phyloP scores from a whole-genome alignment of 345 rosid genomes.

The Heritiera littoralis region DNA sequence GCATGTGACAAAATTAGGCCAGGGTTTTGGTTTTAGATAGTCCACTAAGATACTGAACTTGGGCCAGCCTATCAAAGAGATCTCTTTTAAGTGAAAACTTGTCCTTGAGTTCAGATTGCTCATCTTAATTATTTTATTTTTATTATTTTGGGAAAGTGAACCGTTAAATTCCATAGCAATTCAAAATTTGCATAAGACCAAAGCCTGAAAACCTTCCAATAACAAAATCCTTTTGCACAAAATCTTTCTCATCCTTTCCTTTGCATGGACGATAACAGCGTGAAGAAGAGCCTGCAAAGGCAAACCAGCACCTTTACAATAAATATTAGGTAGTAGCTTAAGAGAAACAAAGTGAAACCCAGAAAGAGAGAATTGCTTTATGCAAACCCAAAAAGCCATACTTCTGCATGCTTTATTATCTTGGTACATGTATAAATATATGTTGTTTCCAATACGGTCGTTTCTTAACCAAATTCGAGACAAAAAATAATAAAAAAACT shows the following conservation, averaged over 20 bases:
- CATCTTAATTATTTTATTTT: too few species aligned
- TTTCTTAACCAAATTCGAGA: neutral
- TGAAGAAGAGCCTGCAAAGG: neutral
- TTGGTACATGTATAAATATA: neutral
- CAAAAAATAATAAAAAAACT: neutral
- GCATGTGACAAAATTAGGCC: too few species aligned
- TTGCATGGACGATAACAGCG: constrained; percentile 20
- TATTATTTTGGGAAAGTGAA: neutral
- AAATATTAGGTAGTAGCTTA: neutral
- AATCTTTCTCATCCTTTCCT: constrained; percentile 38
- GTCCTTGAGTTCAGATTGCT: too few species aligned
- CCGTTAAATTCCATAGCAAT: neutral
- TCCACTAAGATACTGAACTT: too few species aligned
- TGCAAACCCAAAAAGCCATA: constrained; percentile 30
- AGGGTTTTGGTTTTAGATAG: too few species aligned
- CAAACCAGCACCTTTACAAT: neutral
- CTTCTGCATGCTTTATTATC: constrained; percentile 10
- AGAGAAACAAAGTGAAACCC: neutral
- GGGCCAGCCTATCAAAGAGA: too few species aligned
- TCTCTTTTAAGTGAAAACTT: too few species aligned
- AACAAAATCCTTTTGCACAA: neutral
- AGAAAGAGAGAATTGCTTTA: constrained; percentile 27
- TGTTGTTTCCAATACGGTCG: neutral
- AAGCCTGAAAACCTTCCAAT: neutral
- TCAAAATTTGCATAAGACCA: neutral